Conservation (phyloP, 1,284 basidiomycete genomes). For the Schizophyllum amplum region DNA sequence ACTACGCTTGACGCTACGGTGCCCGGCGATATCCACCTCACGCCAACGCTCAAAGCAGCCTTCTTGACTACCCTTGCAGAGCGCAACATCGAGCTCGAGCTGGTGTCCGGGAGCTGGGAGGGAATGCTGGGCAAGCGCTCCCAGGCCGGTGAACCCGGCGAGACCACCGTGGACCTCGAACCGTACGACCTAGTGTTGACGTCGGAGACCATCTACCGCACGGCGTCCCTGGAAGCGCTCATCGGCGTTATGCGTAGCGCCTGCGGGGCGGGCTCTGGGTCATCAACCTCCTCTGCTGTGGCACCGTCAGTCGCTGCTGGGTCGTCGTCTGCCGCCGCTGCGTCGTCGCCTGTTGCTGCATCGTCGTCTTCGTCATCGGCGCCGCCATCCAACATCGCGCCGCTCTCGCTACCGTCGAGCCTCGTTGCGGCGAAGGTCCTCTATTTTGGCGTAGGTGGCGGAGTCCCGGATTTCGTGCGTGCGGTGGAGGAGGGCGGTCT, state of each 20-base stretch:
- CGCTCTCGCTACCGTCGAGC: slow-evolving; percentile 31
- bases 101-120: slow-evolving; percentile 83
- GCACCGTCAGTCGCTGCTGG: not conserved
- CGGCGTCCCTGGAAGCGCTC: slow-evolving; percentile 61
- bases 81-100: slow-evolving; percentile 53
- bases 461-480: slow-evolving; percentile 66
- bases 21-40: slow-evolving; percentile 53
- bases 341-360: not conserved
- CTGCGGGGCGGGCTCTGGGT: slow-evolving; percentile 11
- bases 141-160: too few relatives aligned
- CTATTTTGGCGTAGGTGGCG: slow-evolving; percentile 96
- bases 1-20: slow-evolving; percentile 16
- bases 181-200: slow-evolving; percentile 76
- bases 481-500: slow-evolving; percentile 32
- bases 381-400: not conserved
- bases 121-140: slow-evolving; percentile 23
- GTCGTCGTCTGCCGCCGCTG: not conserved
- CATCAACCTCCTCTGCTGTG: not conserved
- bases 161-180: slow-evolving; percentile 16
- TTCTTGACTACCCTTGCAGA: slow-evolving; percentile 53
- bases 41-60: slow-evolving; percentile 51
- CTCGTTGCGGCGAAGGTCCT: slow-evolving; percentile 85
- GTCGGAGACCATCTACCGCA: slow-evolving; percentile 89
- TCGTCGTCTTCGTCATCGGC: too few relatives aligned
- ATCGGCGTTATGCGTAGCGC: slow-evolving; percentile 44